phyloP scores from a whole-genome alignment of 257 asterid species.

The Fraxinus cuspidata region DNA sequence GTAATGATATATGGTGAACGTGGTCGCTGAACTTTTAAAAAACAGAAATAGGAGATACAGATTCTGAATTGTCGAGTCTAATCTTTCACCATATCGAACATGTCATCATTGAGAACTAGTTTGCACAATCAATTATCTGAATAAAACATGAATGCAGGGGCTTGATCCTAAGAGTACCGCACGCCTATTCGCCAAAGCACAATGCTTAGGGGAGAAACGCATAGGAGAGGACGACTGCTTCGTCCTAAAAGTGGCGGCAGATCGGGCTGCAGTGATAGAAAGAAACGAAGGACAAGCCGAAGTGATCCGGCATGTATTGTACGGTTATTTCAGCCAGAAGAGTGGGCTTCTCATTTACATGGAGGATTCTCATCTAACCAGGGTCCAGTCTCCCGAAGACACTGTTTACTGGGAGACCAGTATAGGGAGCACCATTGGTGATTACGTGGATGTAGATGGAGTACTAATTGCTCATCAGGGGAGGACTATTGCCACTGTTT shows the following conservation, averaged over 20 bases:
- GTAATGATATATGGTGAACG: no score
- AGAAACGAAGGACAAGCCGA: slow-evolving; percentile 81
- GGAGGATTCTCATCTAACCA: slow-evolving; percentile 80
- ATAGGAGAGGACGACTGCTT: slow-evolving; percentile 87
- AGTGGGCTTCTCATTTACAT: slow-evolving; percentile 79
- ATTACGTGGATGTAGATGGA: slow-evolving; percentile 72
- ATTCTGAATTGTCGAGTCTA: no score
- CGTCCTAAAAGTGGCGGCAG: slow-evolving; percentile 79
- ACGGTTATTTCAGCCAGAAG: slow-evolving; percentile 86
- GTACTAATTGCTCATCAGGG: slow-evolving; percentile 66
- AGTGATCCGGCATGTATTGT: slow-evolving; percentile 75
- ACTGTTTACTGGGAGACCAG: slow-evolving; percentile 89
- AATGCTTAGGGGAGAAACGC: slow-evolving; percentile 77
- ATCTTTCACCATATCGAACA: not conserved
- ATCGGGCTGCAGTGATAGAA: slow-evolving; percentile 66
- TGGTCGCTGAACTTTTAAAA: no score
- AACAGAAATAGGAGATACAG: no score
- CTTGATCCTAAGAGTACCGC: slow-evolving; percentile 76
- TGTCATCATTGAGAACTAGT: not conserved
- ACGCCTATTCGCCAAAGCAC: slow-evolving; percentile 59
- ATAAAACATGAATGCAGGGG: slow-evolving; percentile 46
- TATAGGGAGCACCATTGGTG: slow-evolving; percentile 70
- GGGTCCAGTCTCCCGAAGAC: slow-evolving; percentile 56
- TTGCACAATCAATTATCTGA: not conserved
- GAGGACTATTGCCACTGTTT: slow-evolving; percentile 73